Conservation (phyloP, 257 asterid species). For the Solanum lycopersicoides region DNA sequence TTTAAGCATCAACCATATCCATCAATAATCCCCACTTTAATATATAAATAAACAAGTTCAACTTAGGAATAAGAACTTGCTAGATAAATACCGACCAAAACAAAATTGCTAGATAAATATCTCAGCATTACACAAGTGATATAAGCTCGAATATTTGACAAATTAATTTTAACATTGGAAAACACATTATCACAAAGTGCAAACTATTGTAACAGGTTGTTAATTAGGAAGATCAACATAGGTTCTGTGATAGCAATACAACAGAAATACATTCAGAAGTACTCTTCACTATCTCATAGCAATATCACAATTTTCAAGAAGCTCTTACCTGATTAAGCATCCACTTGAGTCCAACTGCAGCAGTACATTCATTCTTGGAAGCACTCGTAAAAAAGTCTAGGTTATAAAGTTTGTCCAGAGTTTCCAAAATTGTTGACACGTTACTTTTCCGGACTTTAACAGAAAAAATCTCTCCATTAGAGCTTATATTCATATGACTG, state of each 20-base stretch:
- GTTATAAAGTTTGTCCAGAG: slow-evolving; percentile 76
- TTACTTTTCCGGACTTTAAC: slow-evolving; percentile 67
- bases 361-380: slow-evolving; percentile 90
- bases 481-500: slow-evolving; percentile 76
- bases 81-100: neutral
- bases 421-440: slow-evolving; percentile 54
- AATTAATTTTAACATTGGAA: neutral
- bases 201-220: neutral
- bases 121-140: neutral
- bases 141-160: neutral
- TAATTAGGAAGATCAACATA: neutral
- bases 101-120: neutral
- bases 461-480: slow-evolving; percentile 92
- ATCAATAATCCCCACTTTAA: neutral
- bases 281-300: neutral
- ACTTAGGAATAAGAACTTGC: neutral
- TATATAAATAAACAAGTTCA: neutral
- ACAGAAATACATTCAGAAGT: neutral
- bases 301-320: neutral
- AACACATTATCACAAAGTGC: neutral
- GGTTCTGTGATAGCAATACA: neutral
- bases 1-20: neutral
- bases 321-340: slow-evolving; percentile 84
- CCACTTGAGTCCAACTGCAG: slow-evolving; percentile 98
- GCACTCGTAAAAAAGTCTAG: slow-evolving; percentile 84